A percentile compares a stretch with the other conserved stretches of the same genome.
Evolutionary conservation across 2,329 filamentous ascomycete genomes (phyloP).

Genomic region (Triangularia verruculosa): DNA sequence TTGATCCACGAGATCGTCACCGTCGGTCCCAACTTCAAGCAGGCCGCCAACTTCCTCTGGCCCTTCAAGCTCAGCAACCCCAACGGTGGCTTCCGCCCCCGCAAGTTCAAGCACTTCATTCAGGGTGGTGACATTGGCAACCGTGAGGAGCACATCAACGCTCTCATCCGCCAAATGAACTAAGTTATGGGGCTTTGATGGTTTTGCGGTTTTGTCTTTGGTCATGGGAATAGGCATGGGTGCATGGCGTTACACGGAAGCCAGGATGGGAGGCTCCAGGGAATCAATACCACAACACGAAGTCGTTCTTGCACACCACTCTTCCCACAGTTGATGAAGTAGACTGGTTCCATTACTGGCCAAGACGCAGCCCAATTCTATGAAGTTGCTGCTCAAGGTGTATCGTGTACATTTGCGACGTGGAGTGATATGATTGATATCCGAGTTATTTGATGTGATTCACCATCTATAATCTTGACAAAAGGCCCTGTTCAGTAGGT

Average conservation of each 20-base stretch:
- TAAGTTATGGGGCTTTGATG: slow-evolving; percentile 47
- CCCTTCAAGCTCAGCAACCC: slow-evolving; percentile 99
- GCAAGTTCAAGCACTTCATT: slow-evolving; percentile 99
- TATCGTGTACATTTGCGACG: slow-evolving; percentile 24
- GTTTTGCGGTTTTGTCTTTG: slow-evolving; percentile 30
- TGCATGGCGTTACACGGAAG: slow-evolving; percentile 36
- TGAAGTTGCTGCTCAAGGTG: slow-evolving; percentile 17
- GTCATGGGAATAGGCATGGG: slow-evolving; percentile 33
- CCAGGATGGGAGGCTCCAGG: slow-evolving; percentile 29
- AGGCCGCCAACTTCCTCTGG: slow-evolving; percentile 99
- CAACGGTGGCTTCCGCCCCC: slow-evolving; percentile 88
- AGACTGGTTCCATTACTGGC: slow-evolving; percentile 21
- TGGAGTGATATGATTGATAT: background rate
- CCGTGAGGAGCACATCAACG: slow-evolving; percentile 98
- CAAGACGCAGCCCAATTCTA: slow-evolving; percentile 25
- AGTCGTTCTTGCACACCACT: slow-evolving; percentile 23
- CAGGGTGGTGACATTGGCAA: slow-evolving; percentile 98
- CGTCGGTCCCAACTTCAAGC: slow-evolving; percentile 99
- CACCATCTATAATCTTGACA: background rate
- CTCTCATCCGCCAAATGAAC: slow-evolving; percentile 97
- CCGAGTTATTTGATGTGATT: background rate
- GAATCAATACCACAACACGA: slow-evolving; percentile 34
- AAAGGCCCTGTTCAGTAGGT: background rate
- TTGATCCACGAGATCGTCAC: slow-evolving; percentile 99
- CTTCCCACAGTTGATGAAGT: slow-evolving; percentile 22